Evolutionary conservation across 2,329 filamentous ascomycete species (phyloP).

Genomic region (Penicillium psychrosexuale): DNA sequence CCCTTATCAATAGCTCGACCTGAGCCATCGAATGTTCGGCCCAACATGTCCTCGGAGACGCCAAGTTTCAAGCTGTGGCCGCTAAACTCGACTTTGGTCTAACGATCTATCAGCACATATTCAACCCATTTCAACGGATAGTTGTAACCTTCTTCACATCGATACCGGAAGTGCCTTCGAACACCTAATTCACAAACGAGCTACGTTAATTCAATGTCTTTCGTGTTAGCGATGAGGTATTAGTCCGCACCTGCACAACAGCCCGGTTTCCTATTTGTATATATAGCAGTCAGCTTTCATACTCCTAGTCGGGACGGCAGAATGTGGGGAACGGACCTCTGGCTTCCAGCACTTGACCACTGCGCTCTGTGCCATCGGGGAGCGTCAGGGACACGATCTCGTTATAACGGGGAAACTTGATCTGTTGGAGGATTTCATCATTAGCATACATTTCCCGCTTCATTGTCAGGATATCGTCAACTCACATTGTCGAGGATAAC

Average conservation of each 20-base stretch:
- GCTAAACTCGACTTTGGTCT: constrained; percentile 97
- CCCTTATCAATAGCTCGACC: constrained; percentile 98
- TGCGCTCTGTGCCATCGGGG: constrained; percentile 88
- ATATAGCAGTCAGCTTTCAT: constrained; percentile 18
- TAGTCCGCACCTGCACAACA: constrained; percentile 75
- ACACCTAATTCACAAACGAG: constrained; percentile 61
- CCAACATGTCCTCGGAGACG: constrained; percentile 99
- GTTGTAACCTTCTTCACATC: constrained; percentile 91
- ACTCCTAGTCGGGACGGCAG: neutral
- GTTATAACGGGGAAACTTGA: constrained; percentile 97
- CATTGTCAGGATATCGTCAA: constrained; percentile 17
- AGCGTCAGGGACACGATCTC: constrained; percentile 96
- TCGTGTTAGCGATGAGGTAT: constrained; percentile 4
- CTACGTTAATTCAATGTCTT: constrained; percentile 27
- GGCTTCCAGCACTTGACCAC: constrained; percentile 94
- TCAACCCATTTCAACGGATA: neutral
- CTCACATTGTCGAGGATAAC: constrained; percentile 95
- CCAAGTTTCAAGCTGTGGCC: constrained; percentile 97
- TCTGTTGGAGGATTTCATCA: constrained; percentile 49
- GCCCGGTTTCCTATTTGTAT: constrained; percentile 72
- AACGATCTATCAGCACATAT: constrained; percentile 21
- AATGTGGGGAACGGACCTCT: constrained; percentile 63
- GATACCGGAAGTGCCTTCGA: constrained; percentile 94
- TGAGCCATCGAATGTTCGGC: constrained; percentile 97
- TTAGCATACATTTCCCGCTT: constrained; percentile 18